These are phyloP conservation scores for Marasmius tenuissimus DNA, from an alignment of 1,284 basidiomycete species.

Conservation along the genomic window DNA sequence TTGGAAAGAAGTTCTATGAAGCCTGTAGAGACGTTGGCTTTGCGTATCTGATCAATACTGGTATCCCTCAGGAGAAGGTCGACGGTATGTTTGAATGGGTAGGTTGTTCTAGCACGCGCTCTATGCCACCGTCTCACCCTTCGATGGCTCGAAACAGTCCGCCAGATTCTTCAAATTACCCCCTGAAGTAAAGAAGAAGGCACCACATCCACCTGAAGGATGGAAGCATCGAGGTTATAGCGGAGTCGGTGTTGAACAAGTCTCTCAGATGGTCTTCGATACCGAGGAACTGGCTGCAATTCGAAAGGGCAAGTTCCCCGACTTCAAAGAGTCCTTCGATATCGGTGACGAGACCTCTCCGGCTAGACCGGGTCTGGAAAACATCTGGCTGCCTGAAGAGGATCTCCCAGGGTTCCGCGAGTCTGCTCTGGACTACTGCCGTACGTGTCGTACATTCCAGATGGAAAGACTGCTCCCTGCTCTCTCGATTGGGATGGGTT, in stretches of 20 bases:
- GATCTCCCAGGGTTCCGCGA: constrained; percentile 55
- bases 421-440: constrained; percentile 50
- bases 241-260: constrained; percentile 43
- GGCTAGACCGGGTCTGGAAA: constrained; percentile 37
- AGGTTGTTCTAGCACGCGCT: not conserved
- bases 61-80: constrained; percentile 47
- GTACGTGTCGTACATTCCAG: constrained; percentile 45
- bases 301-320: constrained; percentile 36
- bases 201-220: constrained; percentile 56
- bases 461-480: constrained; percentile 43
- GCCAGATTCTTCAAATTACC: constrained; percentile 53
- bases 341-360: constrained; percentile 45
- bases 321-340: constrained; percentile 61
- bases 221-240: constrained; percentile 48
- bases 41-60: constrained; percentile 60
- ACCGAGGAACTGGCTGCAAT: constrained; percentile 34
- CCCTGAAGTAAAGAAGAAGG: constrained; percentile 49
- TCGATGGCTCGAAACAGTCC: constrained; percentile 31
- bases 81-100: constrained; percentile 55
- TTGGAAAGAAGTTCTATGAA: constrained; percentile 54
- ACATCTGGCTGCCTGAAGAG: constrained; percentile 59
- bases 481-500: constrained; percentile 48
- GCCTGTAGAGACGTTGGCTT: constrained; percentile 50
- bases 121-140: not conserved
- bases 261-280: constrained; percentile 43